Percentiles rank a stretch among this genome's conserved stretches.
phyloP scores from a whole-genome alignment of 352 stramenopile species.

The Phytopythium oedochilum region DNA sequence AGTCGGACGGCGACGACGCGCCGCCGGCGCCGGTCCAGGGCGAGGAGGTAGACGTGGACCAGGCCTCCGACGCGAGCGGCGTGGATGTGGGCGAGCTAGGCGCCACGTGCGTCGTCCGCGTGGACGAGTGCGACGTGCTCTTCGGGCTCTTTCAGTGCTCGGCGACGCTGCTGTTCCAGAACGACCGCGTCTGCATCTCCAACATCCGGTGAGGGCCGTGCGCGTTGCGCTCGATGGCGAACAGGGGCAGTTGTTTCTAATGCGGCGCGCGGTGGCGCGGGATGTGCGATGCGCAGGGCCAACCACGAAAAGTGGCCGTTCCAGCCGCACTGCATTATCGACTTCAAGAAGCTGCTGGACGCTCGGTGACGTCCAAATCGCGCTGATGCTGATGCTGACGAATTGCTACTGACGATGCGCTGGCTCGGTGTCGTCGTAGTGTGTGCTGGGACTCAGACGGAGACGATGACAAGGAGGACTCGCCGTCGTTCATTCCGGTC shows the following conservation, averaged over 20 bases:
- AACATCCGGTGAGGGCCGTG: constrained; percentile 22
- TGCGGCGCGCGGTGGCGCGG: not conserved
- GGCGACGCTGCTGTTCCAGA: constrained; percentile 25
- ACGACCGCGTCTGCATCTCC: constrained; percentile 28
- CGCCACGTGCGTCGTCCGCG: constrained; percentile 5
- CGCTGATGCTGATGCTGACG: not conserved
- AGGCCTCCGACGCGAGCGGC: constrained; percentile 7
- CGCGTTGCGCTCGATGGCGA: not conserved
- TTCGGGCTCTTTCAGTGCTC: constrained; percentile 38
- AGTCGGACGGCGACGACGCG: constrained; percentile 15
- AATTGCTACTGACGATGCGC: not conserved
- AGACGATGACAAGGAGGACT: constrained; percentile 1
- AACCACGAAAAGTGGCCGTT: constrained; percentile 6
- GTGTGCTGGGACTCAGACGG: not conserved
- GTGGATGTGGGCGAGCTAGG: constrained; percentile 21
- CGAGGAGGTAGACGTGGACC: constrained; percentile 4
- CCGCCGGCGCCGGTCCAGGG: not conserved
- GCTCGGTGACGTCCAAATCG: not conserved
- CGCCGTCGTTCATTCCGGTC: not conserved
- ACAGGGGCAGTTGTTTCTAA: not conserved
- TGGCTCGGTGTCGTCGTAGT: not conserved
- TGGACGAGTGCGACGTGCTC: constrained; percentile 29
- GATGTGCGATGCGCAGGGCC: not conserved
- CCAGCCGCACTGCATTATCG: not conserved
- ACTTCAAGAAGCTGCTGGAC: not conserved